Evolutionary conservation across 371 early-diverging fungal species (phyloP).

Genomic region (Sporodiniella umbellata): DNA sequence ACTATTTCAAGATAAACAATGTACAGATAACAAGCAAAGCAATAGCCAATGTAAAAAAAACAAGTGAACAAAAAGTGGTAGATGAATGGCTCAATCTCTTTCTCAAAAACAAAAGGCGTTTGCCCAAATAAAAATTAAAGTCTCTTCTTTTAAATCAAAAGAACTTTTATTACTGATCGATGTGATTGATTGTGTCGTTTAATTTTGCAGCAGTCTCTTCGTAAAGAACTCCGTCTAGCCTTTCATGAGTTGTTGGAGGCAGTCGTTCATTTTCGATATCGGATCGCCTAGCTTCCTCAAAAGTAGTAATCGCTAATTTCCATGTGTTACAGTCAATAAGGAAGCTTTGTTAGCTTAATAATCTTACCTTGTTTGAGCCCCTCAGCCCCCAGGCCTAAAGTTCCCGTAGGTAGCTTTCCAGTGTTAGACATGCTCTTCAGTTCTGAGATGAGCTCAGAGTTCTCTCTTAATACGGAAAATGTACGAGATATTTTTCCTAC

Average conservation of each 20-base stretch:
- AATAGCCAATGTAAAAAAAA: too few relatives aligned
- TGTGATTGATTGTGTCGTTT: conserved; percentile 6
- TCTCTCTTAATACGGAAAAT: conserved; percentile 85
- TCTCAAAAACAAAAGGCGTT: too few relatives aligned
- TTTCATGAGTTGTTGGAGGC: conserved; percentile 70
- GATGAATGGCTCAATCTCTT: too few relatives aligned
- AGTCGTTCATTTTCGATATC: conserved; percentile 91
- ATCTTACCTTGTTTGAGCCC: conserved; percentile 75
- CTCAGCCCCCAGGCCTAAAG: conserved; percentile 85
- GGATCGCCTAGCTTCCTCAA: conserved; percentile 88
- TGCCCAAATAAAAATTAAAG: too few relatives aligned
- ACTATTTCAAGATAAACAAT: too few relatives aligned
- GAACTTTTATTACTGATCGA: background rate
- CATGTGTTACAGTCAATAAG: background rate
- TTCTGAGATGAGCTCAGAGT: conserved; percentile 89
- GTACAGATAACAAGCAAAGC: too few relatives aligned
- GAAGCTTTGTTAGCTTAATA: background rate
- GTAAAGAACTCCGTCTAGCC: conserved; percentile 33
- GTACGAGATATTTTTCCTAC: conserved; percentile 87
- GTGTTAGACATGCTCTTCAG: conserved; percentile 84
- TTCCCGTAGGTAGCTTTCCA: conserved; percentile 77
- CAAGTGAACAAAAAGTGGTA: too few relatives aligned
- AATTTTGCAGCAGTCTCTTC: conserved; percentile 43
- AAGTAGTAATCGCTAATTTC: conserved; percentile 72
- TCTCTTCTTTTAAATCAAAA: too few relatives aligned